Conservation (phyloP, 1,284 basidiomycete species). For the Boletus austroedulis region DNA sequence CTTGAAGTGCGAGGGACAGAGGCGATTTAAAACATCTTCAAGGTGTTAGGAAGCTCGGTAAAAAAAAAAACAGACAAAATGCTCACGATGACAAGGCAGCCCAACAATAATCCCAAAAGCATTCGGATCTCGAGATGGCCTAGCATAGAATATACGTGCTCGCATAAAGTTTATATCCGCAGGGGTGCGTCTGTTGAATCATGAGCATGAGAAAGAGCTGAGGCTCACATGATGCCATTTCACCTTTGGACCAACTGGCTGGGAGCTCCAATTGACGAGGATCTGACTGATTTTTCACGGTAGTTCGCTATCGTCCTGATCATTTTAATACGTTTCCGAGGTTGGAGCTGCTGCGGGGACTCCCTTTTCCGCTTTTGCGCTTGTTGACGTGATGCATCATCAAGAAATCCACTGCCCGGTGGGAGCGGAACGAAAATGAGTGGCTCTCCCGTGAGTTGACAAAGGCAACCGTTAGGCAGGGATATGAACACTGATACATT, state of each 20-base stretch:
- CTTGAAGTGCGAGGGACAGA: conserved; percentile 44
- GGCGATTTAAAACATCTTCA: conserved; percentile 61
- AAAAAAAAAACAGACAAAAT: not conserved
- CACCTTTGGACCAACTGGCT: conserved; percentile 26
- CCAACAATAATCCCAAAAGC: conserved; percentile 54
- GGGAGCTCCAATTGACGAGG: conserved; percentile 1
- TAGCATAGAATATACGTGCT: conserved; percentile 64
- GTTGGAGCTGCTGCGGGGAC: conserved; percentile 10
- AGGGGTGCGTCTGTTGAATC: conserved; percentile 41
- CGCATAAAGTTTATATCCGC: conserved; percentile 58
- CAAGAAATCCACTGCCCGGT: conserved; percentile 10
- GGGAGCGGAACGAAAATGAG: conserved; percentile 49
- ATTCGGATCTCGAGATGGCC: conserved; percentile 50
- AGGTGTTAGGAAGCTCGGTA: conserved; percentile 3
- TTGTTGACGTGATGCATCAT: conserved; percentile 1
- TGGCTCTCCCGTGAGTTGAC: conserved; percentile 74
- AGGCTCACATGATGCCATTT: not conserved
- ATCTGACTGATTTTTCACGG: conserved; percentile 3
- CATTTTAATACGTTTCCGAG: conserved; percentile 29
- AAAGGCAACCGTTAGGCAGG: conserved; percentile 76
- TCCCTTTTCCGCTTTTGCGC: conserved; percentile 30
- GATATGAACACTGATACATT: conserved; percentile 70
- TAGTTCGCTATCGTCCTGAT: conserved; percentile 1
- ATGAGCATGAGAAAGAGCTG: conserved; percentile 17
- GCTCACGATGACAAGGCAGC: conserved; percentile 64